phyloP scores from a whole-genome alignment of 495 filamentous ascomycete species.

The Tuber brumale region DNA sequence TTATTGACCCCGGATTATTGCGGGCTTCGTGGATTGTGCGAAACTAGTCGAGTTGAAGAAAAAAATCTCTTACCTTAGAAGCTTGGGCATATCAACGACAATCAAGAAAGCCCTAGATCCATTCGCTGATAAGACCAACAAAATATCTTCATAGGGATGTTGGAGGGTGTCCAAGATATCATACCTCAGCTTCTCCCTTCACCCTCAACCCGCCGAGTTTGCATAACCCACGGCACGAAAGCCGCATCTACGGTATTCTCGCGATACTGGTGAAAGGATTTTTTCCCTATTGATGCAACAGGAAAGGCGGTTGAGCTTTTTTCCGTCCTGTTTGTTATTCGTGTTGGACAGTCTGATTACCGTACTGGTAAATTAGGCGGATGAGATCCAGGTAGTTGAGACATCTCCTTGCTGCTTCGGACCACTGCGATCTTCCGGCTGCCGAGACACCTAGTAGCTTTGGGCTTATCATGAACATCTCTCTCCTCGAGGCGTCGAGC shows the following conservation, averaged over 20 bases:
- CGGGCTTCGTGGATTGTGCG: not conserved
- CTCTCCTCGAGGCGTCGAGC: not conserved
- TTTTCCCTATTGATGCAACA: not conserved
- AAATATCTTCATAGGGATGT: not conserved
- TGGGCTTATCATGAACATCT: not conserved
- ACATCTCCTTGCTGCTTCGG: not conserved
- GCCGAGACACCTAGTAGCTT: not conserved
- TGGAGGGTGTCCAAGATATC: not conserved
- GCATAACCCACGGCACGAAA: not conserved
- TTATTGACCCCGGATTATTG: not conserved
- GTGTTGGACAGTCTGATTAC: not conserved
- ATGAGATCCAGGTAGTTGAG: conserved; percentile 2
- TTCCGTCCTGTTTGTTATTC: not conserved
- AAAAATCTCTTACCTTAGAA: not conserved
- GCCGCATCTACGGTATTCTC: not conserved
- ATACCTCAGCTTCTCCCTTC: not conserved
- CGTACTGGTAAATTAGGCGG: not conserved
- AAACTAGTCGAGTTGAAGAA: not conserved
- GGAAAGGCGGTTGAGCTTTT: not conserved
- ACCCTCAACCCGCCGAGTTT: not conserved
- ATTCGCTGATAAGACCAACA: not conserved
- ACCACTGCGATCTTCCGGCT: not conserved
- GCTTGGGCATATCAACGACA: not conserved
- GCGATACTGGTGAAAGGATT: not conserved
- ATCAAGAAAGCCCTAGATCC: not conserved